Evolutionary conservation across 352 stramenopile genomes (phyloP).

Genomic region (Globisporangium lucens): DNA sequence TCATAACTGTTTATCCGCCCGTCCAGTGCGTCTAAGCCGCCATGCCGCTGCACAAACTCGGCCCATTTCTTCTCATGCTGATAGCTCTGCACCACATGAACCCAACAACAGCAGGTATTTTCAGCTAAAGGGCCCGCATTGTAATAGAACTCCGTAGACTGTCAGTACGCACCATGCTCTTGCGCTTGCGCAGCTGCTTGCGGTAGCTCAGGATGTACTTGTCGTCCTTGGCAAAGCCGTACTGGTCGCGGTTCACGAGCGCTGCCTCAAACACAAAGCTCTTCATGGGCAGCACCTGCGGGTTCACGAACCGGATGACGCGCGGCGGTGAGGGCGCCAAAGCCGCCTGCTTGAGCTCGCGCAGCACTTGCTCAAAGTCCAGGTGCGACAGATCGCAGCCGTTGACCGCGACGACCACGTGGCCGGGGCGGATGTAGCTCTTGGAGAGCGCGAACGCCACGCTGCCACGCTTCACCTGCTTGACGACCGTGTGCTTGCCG

Average conservation of each 20-base stretch:
- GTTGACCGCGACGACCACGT: slow-evolving; percentile 53
- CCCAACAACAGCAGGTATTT: not conserved
- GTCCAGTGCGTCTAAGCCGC: slow-evolving; percentile 37
- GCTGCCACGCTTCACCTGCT: slow-evolving; percentile 30
- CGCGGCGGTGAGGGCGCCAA: slow-evolving; percentile 15
- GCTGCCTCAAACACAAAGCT: slow-evolving; percentile 25
- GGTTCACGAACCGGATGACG: slow-evolving; percentile 49
- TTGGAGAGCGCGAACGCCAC: slow-evolving; percentile 29
- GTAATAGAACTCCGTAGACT: not conserved
- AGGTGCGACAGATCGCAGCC: slow-evolving; percentile 31
- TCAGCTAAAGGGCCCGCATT: not conserved
- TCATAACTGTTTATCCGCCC: slow-evolving; percentile 16
- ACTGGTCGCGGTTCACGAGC: slow-evolving; percentile 54
- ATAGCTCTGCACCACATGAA: slow-evolving; percentile 27
- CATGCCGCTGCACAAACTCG: slow-evolving; percentile 35
- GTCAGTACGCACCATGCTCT: slow-evolving; percentile 24
- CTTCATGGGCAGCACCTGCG: slow-evolving; percentile 31
- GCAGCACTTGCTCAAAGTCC: slow-evolving; percentile 34
- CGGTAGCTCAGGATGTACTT: slow-evolving; percentile 50
- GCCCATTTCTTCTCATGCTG: slow-evolving; percentile 39
- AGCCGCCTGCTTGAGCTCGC: slow-evolving; percentile 21
- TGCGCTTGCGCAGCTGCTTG: slow-evolving; percentile 34
- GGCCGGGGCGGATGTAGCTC: slow-evolving; percentile 27
- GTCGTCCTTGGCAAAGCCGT: slow-evolving; percentile 61
- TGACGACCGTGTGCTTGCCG: slow-evolving; percentile 43